Conservation (phyloP, 192 early-diverging fungal genomes). For the Coemansia sp. region DNA sequence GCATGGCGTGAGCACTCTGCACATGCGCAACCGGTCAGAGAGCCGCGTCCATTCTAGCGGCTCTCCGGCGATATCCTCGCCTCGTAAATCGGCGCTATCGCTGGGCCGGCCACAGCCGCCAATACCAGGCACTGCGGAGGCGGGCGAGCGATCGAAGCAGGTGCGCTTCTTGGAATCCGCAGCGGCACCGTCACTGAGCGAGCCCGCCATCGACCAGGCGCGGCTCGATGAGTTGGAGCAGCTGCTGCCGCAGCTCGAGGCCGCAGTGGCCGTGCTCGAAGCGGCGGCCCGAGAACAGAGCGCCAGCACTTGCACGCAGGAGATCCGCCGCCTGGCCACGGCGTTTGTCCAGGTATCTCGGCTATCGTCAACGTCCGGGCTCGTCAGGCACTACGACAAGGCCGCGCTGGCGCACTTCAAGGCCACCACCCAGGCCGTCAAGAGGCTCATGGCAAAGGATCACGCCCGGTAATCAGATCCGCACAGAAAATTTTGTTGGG, state of each 20-base stretch:
- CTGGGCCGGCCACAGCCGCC: slow-evolving; percentile 5
- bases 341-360: slow-evolving; percentile 42
- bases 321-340: slow-evolving; percentile 18
- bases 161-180: slow-evolving; percentile 22
- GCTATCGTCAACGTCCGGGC: slow-evolving; percentile 28
- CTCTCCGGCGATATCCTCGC: not conserved
- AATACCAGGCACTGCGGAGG: not conserved
- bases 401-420: slow-evolving; percentile 43
- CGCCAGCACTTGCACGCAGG: not conserved
- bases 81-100: slow-evolving; percentile 32
- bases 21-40: slow-evolving; percentile 35
- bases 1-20: not conserved
- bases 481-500: too few relatives aligned
- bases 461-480: not conserved
- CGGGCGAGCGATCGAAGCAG: slow-evolving; percentile 34
- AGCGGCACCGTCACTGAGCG: slow-evolving; percentile 1
- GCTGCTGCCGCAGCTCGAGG: slow-evolving; percentile 28
- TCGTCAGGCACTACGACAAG: slow-evolving; percentile 46
- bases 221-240: slow-evolving; percentile 27
- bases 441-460: slow-evolving; percentile 33
- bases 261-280: slow-evolving; percentile 19
- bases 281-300: not conserved
- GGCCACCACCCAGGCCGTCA: slow-evolving; percentile 36
- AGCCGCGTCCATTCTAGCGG: slow-evolving; percentile 18
- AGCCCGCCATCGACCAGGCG: slow-evolving; percentile 20